A percentile compares a stretch with the other conserved stretches of the same genome.
Evolutionary conservation across 768 basidiomycete species (phyloP).

Genomic region (Chalciporus piperatus): DNA sequence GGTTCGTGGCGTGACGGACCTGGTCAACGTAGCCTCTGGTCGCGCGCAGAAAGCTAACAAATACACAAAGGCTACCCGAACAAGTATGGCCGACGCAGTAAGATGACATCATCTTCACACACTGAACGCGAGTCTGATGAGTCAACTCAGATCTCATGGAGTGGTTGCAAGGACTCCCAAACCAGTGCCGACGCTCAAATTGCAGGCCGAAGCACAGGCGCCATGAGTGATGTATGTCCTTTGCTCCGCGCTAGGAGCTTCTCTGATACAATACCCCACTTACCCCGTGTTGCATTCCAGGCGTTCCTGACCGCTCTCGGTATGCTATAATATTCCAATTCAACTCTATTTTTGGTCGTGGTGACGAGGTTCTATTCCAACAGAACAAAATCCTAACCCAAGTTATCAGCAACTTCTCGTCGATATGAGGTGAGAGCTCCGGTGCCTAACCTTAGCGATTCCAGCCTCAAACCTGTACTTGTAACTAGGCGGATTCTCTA

Average conservation of each 20-base stretch:
- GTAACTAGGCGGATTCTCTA: constrained; percentile 37
- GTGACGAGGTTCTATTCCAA: neutral
- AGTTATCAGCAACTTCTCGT: constrained; percentile 51
- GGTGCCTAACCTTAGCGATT: neutral
- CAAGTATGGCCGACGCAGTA: constrained; percentile 85
- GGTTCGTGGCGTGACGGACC: constrained; percentile 65
- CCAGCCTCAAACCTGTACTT: neutral
- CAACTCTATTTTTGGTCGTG: neutral
- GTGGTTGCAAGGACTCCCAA: constrained; percentile 77
- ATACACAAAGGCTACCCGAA: constrained; percentile 57
- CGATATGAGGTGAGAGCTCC: constrained; percentile 38
- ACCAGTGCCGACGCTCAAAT: constrained; percentile 79
- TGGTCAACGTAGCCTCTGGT: constrained; percentile 76
- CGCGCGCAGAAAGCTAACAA: constrained; percentile 60
- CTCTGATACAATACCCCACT: neutral
- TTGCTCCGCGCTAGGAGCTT: neutral
- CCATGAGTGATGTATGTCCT: constrained; percentile 70
- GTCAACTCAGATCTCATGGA: constrained; percentile 68
- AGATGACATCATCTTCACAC: constrained; percentile 26
- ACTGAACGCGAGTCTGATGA: neutral
- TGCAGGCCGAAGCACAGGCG: constrained; percentile 65
- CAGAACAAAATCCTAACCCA: constrained; percentile 46
- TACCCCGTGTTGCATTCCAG: constrained; percentile 20
- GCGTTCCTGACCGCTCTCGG: constrained; percentile 60
- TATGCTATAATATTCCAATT: constrained; percentile 24